Base-by-base conservation (phyloP, 768 basidiomycete genomes). In the Asterophora lycoperdoides region DNA sequence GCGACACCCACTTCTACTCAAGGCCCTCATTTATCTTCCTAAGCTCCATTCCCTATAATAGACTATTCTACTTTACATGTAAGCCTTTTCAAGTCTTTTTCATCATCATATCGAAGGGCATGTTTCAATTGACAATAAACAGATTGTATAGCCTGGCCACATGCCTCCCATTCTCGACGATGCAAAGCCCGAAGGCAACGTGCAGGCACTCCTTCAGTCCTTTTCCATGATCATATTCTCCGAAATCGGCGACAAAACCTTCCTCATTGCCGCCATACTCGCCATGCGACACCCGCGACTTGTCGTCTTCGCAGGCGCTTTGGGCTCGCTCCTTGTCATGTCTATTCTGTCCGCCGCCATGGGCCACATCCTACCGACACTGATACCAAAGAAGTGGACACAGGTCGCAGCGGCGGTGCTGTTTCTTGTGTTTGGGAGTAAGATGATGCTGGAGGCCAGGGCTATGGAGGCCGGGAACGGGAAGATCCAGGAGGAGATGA, bases 221-320 rank as follows among this genome's bases (percentile, higher is more conserved):
- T 92, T 93, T 71, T 66, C 78, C 53, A 93, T 95, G 84, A 97
- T 96, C 60, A 86, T 97, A 29, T 75, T 88, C 63, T 92, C 90
- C 2, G 91, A 93, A 74, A 86, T 94, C 36, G 95, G 95, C 18
- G 95, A 98, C 81, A 96, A 97, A 66, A 97, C 95, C 0, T 86
- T 95, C 41, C 92, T 94, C 43, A 92, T 94, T 42, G 73, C 78
- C 20, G 79, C 79, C 71, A 91, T 84, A 61, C 88, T 81, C 59
- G 93, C 94, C 9, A 93, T 93, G 83, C 86, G 92, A 6, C 93
- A 96, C 64, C 85, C 93, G 1, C 84, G 94, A 17, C 56, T 86
- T 37, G 68, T 83, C 48, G 93, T 99, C 51, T 97, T 97, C 62
- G 74, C 75, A 0, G 96, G 94, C 28, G 94, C 96, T 1, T 85